Conservation (phyloP, 768 basidiomycete genomes). For the Hysterangium stoloniferum region DNA sequence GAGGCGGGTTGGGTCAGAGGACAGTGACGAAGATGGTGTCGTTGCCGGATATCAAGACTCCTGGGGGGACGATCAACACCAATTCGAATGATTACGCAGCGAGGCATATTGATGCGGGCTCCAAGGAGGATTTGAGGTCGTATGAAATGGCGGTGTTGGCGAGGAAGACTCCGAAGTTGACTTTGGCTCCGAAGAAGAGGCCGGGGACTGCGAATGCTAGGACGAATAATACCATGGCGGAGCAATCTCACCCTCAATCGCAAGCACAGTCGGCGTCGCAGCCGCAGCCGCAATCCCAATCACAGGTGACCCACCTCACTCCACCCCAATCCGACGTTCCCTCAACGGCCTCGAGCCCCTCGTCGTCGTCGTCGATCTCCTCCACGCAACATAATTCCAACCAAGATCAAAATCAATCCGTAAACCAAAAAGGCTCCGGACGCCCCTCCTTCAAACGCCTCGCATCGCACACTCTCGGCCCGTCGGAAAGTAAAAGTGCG, state of each 20-base stretch:
- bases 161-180: slow-evolving; percentile 52
- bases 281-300: neutral
- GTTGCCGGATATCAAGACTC: slow-evolving; percentile 64
- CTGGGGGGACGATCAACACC: slow-evolving; percentile 21
- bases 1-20: neutral
- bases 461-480: slow-evolving; percentile 66
- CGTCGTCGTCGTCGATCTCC: neutral
- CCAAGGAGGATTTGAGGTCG: slow-evolving; percentile 54
- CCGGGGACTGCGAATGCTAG: too few relatives aligned
- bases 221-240: neutral
- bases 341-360: neutral
- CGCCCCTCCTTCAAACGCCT: slow-evolving; percentile 67
- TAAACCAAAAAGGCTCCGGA: slow-evolving; percentile 11
- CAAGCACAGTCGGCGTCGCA: neutral
- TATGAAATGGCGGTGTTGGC: slow-evolving; percentile 75
- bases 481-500: slow-evolving; percentile 46
- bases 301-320: neutral
- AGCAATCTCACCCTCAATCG: neutral
- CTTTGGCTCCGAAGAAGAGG: slow-evolving; percentile 43
- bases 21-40: slow-evolving; percentile 56
- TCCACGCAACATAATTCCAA: neutral
- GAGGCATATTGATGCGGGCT: slow-evolving; percentile 20
- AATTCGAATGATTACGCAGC: neutral
- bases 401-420: too few relatives aligned
- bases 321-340: neutral